These are phyloP conservation scores for Plantago coronopus DNA, from an alignment of 305 asterid genomes.

Conservation along the genomic window DNA sequence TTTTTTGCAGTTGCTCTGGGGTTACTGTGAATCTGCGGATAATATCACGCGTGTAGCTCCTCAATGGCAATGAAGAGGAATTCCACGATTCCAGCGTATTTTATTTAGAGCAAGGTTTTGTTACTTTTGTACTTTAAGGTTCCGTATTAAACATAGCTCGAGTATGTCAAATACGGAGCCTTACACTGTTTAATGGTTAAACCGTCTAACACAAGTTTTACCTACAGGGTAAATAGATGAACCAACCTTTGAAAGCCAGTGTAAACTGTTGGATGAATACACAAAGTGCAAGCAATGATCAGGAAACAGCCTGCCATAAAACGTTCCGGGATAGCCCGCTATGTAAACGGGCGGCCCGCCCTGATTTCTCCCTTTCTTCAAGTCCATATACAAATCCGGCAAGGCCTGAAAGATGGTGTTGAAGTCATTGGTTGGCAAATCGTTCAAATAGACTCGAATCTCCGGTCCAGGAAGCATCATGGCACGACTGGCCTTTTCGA, in stretches of 20 bases:
- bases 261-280: constrained; percentile 75
- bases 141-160: too few relatives aligned
- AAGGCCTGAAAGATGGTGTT: constrained; percentile 67
- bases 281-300: constrained; percentile 57
- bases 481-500: constrained; percentile 30
- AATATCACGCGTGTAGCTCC: too few relatives aligned
- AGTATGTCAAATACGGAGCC: too few relatives aligned
- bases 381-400: constrained; percentile 53
- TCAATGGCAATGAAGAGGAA: too few relatives aligned
- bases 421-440: constrained; percentile 81
- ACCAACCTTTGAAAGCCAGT: constrained; percentile 76
- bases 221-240: not conserved
- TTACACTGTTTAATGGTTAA: too few relatives aligned
- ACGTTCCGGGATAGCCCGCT: constrained; percentile 80
- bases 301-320: constrained; percentile 81
- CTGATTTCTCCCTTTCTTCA: constrained; percentile 29
- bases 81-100: too few relatives aligned
- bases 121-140: too few relatives aligned
- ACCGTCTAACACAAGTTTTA: too few relatives aligned
- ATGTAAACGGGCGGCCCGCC: constrained; percentile 40
- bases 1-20: too few relatives aligned
- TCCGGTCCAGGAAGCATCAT: constrained; percentile 39
- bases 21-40: too few relatives aligned
- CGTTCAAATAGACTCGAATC: constrained; percentile 60
- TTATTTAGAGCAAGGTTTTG: too few relatives aligned